Conservation (phyloP, 208 protist genomes). For the Willaertia magna region DNA sequence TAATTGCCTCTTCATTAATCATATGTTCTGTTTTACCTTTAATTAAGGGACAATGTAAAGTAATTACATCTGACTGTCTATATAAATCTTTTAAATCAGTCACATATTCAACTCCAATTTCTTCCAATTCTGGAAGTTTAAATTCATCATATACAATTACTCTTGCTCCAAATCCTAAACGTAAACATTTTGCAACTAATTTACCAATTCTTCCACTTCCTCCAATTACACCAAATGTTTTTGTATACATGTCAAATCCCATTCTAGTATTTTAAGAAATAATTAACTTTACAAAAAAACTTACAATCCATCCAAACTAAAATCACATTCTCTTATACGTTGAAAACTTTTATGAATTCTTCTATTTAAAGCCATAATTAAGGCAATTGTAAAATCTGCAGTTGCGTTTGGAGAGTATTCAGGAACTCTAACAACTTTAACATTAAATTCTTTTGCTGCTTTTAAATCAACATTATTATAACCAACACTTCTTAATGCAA, state of each 20-base stretch:
- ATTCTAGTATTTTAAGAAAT: neutral
- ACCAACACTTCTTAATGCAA: neutral
- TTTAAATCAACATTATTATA: slow-evolving; percentile 1
- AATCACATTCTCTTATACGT: slow-evolving; percentile 38
- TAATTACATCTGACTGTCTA: slow-evolving; percentile 45
- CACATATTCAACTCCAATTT: slow-evolving; percentile 7
- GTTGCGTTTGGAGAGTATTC: neutral
- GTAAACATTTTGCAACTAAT: slow-evolving; percentile 25
- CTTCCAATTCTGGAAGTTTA: neutral
- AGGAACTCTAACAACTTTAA: slow-evolving; percentile 9
- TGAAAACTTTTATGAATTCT: slow-evolving; percentile 34
- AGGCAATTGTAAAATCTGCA: slow-evolving; percentile 37
- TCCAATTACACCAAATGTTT: slow-evolving; percentile 46
- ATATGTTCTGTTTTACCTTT: slow-evolving; percentile 38
- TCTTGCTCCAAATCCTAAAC: slow-evolving; percentile 27
- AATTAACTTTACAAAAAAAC: too few relatives aligned
- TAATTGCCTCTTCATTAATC: slow-evolving; percentile 41
- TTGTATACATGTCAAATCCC: slow-evolving; percentile 45
- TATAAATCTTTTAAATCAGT: slow-evolving; percentile 37
- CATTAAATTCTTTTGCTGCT: neutral
- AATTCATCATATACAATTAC: slow-evolving; percentile 44
- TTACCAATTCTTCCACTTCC: slow-evolving; percentile 48
- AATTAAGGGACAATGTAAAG: slow-evolving; percentile 44
- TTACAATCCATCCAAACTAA: slow-evolving; percentile 35
- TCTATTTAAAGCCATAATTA: slow-evolving; percentile 42